phyloP scores from a whole-genome alignment of 495 filamentous ascomycete species.

The Aspergillus hancockii region DNA sequence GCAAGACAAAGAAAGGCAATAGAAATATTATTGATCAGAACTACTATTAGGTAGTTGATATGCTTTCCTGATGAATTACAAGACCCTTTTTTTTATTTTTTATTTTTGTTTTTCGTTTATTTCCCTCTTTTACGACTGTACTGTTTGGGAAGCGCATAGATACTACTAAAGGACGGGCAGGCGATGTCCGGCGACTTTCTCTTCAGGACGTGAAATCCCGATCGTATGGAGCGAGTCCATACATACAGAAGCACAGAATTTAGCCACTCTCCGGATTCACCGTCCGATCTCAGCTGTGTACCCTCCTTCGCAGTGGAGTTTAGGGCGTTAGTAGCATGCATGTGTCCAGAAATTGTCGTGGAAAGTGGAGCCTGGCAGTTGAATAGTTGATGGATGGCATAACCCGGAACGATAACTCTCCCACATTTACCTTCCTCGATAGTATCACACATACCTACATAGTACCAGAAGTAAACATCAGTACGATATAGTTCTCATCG shows the following conservation, averaged over 20 bases:
- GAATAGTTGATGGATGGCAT: conserved; percentile 1
- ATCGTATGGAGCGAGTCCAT: conserved; percentile 26
- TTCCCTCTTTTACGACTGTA: background rate
- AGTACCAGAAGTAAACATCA: background rate
- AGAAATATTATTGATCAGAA: background rate
- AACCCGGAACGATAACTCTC: background rate
- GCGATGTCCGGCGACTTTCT: conserved; percentile 26
- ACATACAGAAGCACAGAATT: conserved; percentile 3
- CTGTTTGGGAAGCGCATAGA: background rate
- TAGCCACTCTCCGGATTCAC: conserved; percentile 27
- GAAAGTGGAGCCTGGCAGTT: conserved; percentile 19
- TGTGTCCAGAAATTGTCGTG: conserved; percentile 29
- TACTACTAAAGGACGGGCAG: background rate
- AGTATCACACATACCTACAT: background rate
- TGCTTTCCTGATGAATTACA: background rate
- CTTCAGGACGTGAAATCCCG: conserved; percentile 24
- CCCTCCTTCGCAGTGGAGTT: conserved; percentile 10
- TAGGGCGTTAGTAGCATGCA: conserved; percentile 25
- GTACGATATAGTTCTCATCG: background rate
- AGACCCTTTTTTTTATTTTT: background rate
- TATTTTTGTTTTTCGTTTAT: background rate
- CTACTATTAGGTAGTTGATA: conserved; percentile 1
- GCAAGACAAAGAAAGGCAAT: no score
- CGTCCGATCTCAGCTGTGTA: conserved; percentile 30
- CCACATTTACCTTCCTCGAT: background rate